Conservation (phyloP, 176 grass and related monocot genomes). For the Musa itinerans region DNA sequence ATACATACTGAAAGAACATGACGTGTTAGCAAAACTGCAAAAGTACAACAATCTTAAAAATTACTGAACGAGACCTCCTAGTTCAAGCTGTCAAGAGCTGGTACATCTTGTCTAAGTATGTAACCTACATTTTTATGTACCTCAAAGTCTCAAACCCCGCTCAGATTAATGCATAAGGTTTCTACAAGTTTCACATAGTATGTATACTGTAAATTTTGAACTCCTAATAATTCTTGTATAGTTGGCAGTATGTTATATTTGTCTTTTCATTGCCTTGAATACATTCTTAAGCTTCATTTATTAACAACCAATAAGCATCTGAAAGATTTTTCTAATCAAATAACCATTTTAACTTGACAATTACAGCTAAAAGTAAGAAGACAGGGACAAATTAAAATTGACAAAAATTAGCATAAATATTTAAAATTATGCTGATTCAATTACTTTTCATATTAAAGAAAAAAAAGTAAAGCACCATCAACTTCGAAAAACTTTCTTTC, state of each 20-base stretch:
- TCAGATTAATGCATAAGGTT: neutral
- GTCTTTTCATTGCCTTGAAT: neutral
- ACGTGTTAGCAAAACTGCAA: neutral
- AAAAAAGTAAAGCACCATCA: neutral
- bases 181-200: neutral
- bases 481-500: neutral
- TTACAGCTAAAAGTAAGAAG: neutral
- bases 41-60: neutral
- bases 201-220: neutral
- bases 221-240: neutral
- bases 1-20: no score
- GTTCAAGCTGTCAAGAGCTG: no score
- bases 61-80: no score
- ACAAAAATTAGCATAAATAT: neutral
- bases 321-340: neutral
- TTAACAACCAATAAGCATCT: neutral
- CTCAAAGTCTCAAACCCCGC: neutral
- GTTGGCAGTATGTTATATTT: neutral
- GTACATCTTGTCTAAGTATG: neutral
- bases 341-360: neutral
- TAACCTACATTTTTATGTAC: neutral
- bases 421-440: neutral
- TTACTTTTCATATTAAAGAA: neutral
- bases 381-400: neutral
- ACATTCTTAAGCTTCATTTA: slow-evolving; percentile 3